Percentiles rank a stretch among this genome's conserved stretches.
phyloP scores from a whole-genome alignment of 2,329 filamentous ascomycete genomes.

The Aspergillus unguis region DNA sequence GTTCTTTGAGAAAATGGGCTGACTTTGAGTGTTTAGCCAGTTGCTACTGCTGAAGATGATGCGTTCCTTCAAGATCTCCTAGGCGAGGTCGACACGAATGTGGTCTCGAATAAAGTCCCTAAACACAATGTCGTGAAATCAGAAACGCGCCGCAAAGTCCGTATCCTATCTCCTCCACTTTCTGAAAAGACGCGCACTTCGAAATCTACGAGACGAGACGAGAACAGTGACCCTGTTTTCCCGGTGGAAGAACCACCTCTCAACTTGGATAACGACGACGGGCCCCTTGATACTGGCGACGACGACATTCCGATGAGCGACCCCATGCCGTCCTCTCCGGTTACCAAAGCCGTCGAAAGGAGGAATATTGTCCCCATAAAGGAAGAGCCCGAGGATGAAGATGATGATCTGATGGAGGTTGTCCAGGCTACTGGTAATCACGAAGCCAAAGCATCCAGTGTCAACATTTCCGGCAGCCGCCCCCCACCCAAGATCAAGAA shows the following conservation, averaged over 20 bases:
- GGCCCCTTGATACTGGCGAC: constrained; percentile 59
- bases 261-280: constrained; percentile 54
- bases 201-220: constrained; percentile 42
- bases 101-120: constrained; percentile 54
- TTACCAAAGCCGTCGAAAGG: constrained; percentile 71
- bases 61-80: constrained; percentile 82
- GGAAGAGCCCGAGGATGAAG: constrained; percentile 70
- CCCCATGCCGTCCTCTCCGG: constrained; percentile 79
- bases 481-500: constrained; percentile 73
- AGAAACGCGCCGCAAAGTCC: constrained; percentile 71
- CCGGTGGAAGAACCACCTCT: constrained; percentile 36
- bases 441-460: constrained; percentile 62
- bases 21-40: constrained; percentile 50
- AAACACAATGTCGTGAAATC: constrained; percentile 66
- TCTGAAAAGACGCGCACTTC: constrained; percentile 55
- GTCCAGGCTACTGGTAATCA: constrained; percentile 66
- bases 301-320: constrained; percentile 85
- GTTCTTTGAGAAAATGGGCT: not conserved
- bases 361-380: constrained; percentile 59
- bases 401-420: constrained; percentile 82
- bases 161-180: constrained; percentile 73
- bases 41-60: constrained; percentile 81
- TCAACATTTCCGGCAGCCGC: constrained; percentile 81
- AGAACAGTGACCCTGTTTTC: constrained; percentile 48
- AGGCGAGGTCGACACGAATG: constrained; percentile 80